Base-by-base conservation (phyloP, 1,139 yeast genomes). In the Scheffersomyces insectosa region DNA sequence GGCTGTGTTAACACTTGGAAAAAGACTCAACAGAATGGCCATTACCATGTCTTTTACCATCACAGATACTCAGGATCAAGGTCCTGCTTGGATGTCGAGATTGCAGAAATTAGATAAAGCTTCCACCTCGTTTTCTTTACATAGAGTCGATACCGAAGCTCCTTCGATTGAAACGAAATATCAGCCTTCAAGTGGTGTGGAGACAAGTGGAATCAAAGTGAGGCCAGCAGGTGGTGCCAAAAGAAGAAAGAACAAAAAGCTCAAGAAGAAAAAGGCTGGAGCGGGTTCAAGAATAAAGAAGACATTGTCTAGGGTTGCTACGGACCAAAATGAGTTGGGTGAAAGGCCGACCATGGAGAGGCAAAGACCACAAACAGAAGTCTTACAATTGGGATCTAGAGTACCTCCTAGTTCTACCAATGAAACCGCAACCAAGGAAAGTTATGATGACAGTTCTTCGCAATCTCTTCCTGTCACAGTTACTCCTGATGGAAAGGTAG, bases 1-100 rank as follows among this genome's bases (percentile, higher is more conserved):
- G 37, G 99, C 99, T 0, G 97, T 91, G 5, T 79, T 90, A 51
- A 84, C 95, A 0, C 75, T 93, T 41, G 98, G 98, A 41, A 87
- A 84, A 57, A 85, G 95, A 47, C 78, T 93, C 62, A 90, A 91
- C 68, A 84, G 95, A 48, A 85, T 93, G 85, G 89, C 97, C 5
- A 83, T 93, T 54, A 88, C 97, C 3, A 88, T 90, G 87, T 82
- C 97, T 0, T 85, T 88, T 61, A 90, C 97, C 16, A 61, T 67
- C 13, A 80, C 88, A 4, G 80, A 80, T 40, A 86, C 86, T 7
- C 83, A 80, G 49, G 84, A 81, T 12, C 78, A 76, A 40, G 74
- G 78, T 3, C 70, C 82, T 4, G 75, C 83, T 16, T 93, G 99
- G 99, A 80, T 91, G 72, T 79, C 85, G 39, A 82, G 99, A 63